These are phyloP conservation scores for Candida vaughaniae DNA, from an alignment of 805 yeast species.

Conservation along the genomic window DNA sequence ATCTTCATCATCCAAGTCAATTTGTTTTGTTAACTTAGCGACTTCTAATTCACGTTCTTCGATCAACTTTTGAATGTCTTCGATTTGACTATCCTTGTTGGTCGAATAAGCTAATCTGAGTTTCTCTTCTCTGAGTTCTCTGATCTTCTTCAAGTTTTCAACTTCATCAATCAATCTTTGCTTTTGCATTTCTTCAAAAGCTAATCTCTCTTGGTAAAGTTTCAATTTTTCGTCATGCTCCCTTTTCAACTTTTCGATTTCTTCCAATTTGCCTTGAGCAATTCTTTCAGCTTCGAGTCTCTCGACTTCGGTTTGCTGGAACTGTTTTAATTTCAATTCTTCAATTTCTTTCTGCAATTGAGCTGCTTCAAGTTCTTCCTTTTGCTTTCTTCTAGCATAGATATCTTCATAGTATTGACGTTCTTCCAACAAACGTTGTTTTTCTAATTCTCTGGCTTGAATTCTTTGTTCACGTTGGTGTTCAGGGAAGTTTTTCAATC, in stretches of 20 bases:
- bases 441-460: conserved; percentile 25
- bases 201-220: conserved; percentile 28
- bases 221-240: conserved; percentile 33
- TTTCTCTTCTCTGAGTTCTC: conserved; percentile 39
- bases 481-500: conserved; percentile 21
- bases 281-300: conserved; percentile 25
- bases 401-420: conserved; percentile 25
- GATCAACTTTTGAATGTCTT: conserved; percentile 28
- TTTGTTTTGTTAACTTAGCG: conserved; percentile 28
- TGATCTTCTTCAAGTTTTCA: conserved; percentile 38
- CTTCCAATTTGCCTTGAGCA: conserved; percentile 31
- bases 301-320: conserved; percentile 21
- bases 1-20: conserved; percentile 31
- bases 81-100: conserved; percentile 20
- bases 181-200: conserved; percentile 38
- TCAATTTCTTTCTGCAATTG: conserved; percentile 31
- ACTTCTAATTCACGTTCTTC: conserved; percentile 34
- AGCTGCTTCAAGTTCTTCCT: conserved; percentile 25
- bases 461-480: conserved; percentile 25
- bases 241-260: conserved; percentile 31
- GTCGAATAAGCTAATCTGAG: conserved; percentile 26
- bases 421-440: conserved; percentile 22
- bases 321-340: conserved; percentile 25
- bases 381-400: conserved; percentile 23
- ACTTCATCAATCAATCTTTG: conserved; percentile 38